Percentiles rank a stretch among this genome's conserved stretches.
These are phyloP conservation scores for Psilocybe sp. DNA, from an alignment of 768 basidiomycete species.

Conservation along the genomic window DNA sequence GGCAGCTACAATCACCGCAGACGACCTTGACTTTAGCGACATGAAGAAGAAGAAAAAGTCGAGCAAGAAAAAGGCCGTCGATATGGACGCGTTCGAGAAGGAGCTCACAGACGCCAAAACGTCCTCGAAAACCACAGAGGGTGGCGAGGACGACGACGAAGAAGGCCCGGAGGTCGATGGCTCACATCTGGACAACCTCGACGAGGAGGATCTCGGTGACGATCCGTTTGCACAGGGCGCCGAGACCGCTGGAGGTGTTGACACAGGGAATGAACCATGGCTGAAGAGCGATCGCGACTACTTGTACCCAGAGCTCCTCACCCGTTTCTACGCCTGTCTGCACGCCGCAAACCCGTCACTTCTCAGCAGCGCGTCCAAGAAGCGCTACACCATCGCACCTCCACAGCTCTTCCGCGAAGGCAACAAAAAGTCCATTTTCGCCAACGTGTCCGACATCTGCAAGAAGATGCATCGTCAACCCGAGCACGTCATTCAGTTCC, in stretches of 20 bases:
- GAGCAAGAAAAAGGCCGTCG: conserved; percentile 83
- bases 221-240: conserved; percentile 72
- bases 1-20: conserved; percentile 48
- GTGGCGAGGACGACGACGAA: conserved; percentile 55
- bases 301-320: conserved; percentile 93
- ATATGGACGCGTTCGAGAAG: conserved; percentile 93
- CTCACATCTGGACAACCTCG: conserved; percentile 63
- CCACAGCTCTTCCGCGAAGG: conserved; percentile 93
- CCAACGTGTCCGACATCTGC: conserved; percentile 96
- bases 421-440: conserved; percentile 96
- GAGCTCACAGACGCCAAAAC: conserved; percentile 78
- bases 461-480: conserved; percentile 97
- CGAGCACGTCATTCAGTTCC: conserved; percentile 95
- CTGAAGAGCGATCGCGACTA: conserved; percentile 92
- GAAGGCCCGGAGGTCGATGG: conserved; percentile 54
- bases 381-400: conserved; percentile 96
- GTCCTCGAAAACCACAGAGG: conserved; percentile 23
- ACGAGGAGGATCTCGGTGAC: conserved; percentile 86
- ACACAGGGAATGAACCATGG: conserved; percentile 85
- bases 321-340: conserved; percentile 86
- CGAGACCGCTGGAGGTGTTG: conserved; percentile 56
- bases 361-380: conserved; percentile 75
- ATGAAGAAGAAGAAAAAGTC: conserved; percentile 96
- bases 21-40: conserved; percentile 92
- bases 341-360: conserved; percentile 94